phyloP scores from a whole-genome alignment of 108 stramenopile genomes.

The Asterionellopsis glacialis region DNA sequence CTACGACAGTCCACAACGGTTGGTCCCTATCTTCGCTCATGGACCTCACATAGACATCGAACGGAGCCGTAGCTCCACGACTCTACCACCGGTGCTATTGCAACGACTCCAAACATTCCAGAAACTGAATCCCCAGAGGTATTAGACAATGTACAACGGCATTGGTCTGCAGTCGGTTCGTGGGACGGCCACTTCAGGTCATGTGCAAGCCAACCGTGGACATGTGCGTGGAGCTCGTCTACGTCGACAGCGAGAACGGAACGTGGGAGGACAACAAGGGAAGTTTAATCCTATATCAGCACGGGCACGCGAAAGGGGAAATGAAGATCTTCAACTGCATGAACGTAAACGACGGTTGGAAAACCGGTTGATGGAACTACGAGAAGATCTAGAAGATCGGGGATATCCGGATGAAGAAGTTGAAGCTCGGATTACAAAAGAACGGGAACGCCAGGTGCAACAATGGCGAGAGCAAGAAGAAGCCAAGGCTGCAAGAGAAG shows the following conservation, averaged over 20 bases:
- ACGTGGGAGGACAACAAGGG: constrained; percentile 18
- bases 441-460: constrained; percentile 38
- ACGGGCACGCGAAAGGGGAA: constrained; percentile 50
- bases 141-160: constrained; percentile 71
- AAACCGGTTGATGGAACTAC: constrained; percentile 62
- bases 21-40: too few species aligned
- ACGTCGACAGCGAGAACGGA: constrained; percentile 43
- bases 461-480: constrained; percentile 25
- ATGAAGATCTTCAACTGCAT: constrained; percentile 65
- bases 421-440: constrained; percentile 48
- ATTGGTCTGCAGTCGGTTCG: constrained; percentile 86
- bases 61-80: too few species aligned
- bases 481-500: neutral
- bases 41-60: too few species aligned
- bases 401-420: constrained; percentile 52
- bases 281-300: constrained; percentile 43
- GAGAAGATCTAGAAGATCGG: constrained; percentile 68
- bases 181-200: constrained; percentile 87
- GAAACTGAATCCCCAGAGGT: too few species aligned
- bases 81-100: too few species aligned
- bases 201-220: constrained; percentile 81
- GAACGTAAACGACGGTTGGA: constrained; percentile 65
- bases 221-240: constrained; percentile 69
- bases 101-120: too few species aligned
- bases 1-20: too few species aligned